A percentile compares a stretch with the other conserved stretches of the same genome.
These are phyloP conservation scores for Jatropha curcas DNA, from an alignment of 345 rosid genomes.

Conservation along the genomic window DNA sequence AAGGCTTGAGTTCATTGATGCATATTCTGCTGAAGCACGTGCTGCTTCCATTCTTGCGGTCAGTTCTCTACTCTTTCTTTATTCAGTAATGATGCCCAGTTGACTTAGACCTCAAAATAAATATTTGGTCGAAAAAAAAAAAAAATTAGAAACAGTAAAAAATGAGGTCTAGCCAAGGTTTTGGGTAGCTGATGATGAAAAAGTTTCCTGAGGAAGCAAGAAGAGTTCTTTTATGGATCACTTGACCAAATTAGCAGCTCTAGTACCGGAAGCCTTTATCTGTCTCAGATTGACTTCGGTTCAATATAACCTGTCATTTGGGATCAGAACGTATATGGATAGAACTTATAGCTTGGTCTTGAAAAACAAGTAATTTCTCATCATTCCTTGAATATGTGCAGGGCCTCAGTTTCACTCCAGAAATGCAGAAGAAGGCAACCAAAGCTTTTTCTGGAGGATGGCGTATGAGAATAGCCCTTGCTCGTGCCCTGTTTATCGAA, in stretches of 20 bases:
- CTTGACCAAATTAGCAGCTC: background rate
- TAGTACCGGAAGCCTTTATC: background rate
- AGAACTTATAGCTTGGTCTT: no score
- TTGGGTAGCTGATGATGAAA: background rate
- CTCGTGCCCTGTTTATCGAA: conserved; percentile 90
- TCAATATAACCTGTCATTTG: background rate
- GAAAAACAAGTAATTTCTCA: background rate
- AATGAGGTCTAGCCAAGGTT: background rate
- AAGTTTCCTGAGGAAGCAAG: background rate
- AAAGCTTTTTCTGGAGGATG: conserved; percentile 97
- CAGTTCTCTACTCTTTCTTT: conserved; percentile 29
- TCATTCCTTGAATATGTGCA: conserved; percentile 32
- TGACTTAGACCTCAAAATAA: conserved; percentile 8
- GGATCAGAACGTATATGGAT: no score
- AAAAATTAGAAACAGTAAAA: background rate
- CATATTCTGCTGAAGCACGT: conserved; percentile 90
- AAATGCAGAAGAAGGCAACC: conserved; percentile 83
- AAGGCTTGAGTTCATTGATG: conserved; percentile 91
- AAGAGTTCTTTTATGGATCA: background rate
- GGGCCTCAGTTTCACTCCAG: conserved; percentile 97
- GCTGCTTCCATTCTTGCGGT: conserved; percentile 98
- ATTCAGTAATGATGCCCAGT: background rate
- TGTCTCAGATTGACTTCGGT: background rate
- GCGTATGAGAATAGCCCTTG: conserved; percentile 99
- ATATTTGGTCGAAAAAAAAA: background rate